These are phyloP conservation scores for Fusarium sp. DNA, from an alignment of 2,329 filamentous ascomycete species.

Conservation along the genomic window DNA sequence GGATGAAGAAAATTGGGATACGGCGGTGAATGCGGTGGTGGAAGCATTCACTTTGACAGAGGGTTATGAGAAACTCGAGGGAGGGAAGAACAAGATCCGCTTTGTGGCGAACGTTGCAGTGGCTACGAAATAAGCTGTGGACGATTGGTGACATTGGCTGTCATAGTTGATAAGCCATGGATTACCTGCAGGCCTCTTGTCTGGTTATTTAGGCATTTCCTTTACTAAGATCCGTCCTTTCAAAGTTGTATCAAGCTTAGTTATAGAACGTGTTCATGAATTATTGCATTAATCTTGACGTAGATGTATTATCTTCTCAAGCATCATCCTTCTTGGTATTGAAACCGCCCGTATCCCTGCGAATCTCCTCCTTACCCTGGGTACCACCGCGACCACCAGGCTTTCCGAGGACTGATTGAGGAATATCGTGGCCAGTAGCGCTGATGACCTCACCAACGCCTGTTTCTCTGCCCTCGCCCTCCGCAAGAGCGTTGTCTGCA, in stretches of 20 bases:
- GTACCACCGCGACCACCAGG: slow-evolving; percentile 29
- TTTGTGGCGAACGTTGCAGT: slow-evolving; percentile 18
- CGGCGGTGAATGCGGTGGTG: not conserved
- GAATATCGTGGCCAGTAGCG: slow-evolving; percentile 26
- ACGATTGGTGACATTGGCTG: too few species aligned
- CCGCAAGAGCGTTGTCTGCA: slow-evolving; percentile 16
- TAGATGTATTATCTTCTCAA: not conserved
- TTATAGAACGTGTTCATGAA: too few species aligned
- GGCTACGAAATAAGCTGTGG: slow-evolving; percentile 10
- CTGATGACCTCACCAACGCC: slow-evolving; percentile 18
- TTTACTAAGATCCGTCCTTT: too few species aligned
- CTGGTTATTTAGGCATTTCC: too few species aligned
- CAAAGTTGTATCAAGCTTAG: too few species aligned
- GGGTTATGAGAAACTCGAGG: not conserved
- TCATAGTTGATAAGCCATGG: too few species aligned
- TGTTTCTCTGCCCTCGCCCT: not conserved
- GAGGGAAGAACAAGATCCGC: slow-evolving; percentile 3
- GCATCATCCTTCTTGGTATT: slow-evolving; percentile 7
- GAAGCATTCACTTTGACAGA: not conserved
- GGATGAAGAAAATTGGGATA: slow-evolving; percentile 23
- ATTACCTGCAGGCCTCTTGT: too few species aligned
- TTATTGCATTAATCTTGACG: too few species aligned
- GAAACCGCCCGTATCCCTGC: slow-evolving; percentile 10
- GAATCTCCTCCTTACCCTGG: slow-evolving; percentile 22
- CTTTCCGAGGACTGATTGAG: slow-evolving; percentile 13